phyloP scores from a whole-genome alignment of 1,284 basidiomycete species.

The Cystobasidium slooffiae region DNA sequence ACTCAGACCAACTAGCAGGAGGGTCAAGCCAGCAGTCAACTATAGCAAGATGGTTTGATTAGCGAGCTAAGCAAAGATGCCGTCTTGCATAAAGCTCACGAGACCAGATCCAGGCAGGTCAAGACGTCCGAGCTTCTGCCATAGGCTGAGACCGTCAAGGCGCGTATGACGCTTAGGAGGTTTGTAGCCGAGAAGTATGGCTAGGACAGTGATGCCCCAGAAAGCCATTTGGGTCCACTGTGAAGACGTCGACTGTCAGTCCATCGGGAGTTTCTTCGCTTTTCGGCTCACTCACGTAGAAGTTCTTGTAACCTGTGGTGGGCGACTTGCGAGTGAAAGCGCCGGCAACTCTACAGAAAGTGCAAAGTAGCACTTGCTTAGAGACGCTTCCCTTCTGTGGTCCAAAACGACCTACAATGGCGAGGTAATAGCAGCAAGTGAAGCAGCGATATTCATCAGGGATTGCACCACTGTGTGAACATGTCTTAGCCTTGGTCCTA shows the following conservation, averaged over 20 bases:
- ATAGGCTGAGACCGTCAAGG: constrained; percentile 10
- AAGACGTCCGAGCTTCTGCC: constrained; percentile 17
- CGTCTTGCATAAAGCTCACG: not conserved
- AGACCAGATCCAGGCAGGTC: constrained; percentile 17
- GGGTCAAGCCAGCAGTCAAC: constrained; percentile 3
- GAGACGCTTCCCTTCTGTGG: not conserved
- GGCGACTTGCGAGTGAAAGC: not conserved
- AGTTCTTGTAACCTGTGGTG: constrained; percentile 11
- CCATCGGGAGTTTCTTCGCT: not conserved
- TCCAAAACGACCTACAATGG: constrained; percentile 4
- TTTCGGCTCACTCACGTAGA: constrained; percentile 3
- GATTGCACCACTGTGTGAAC: constrained; percentile 8
- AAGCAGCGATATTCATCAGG: constrained; percentile 16
- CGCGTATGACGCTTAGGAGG: constrained; percentile 10
- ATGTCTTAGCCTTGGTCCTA: not conserved
- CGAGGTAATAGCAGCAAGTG: not conserved
- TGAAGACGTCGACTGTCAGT: not conserved
- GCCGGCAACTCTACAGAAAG: constrained; percentile 6
- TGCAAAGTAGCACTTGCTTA: not conserved
- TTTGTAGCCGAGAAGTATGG: constrained; percentile 13
- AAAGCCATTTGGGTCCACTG: constrained; percentile 20
- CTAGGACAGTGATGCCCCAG: not conserved
- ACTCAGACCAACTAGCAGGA: constrained; percentile 19
- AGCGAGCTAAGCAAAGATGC: not conserved
- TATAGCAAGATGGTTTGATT: not conserved